phyloP scores from a whole-genome alignment of 805 yeast genomes.

The Aciculoconidium aculeatum region DNA sequence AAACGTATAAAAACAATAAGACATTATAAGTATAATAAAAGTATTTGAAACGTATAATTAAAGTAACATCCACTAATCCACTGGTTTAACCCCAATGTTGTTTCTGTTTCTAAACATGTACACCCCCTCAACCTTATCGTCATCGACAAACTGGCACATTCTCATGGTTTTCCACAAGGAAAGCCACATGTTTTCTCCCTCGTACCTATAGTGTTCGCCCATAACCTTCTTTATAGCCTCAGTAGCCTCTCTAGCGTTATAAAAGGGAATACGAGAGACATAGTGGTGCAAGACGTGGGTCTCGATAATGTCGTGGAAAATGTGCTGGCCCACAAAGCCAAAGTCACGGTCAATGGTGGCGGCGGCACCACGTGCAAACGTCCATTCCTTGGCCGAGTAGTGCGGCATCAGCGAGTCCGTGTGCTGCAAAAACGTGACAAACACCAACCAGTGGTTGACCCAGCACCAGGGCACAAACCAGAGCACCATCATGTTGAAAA shows the following conservation, averaged over 20 bases:
- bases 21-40: too few relatives aligned
- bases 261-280: slow-evolving; percentile 79
- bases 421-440: slow-evolving; percentile 81
- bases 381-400: slow-evolving; percentile 73
- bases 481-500: slow-evolving; percentile 55
- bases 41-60: too few relatives aligned
- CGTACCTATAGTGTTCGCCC: slow-evolving; percentile 72
- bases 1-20: too few relatives aligned
- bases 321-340: slow-evolving; percentile 70
- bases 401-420: slow-evolving; percentile 77
- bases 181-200: slow-evolving; percentile 69
- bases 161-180: slow-evolving; percentile 60
- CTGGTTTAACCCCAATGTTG: slow-evolving; percentile 32
- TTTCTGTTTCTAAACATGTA: slow-evolving; percentile 72
- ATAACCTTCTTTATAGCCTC: slow-evolving; percentile 75
- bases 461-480: slow-evolving; percentile 74
- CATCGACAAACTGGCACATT: slow-evolving; percentile 69
- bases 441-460: slow-evolving; percentile 88
- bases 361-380: slow-evolving; percentile 84
- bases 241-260: slow-evolving; percentile 76
- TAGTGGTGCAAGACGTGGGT: slow-evolving; percentile 87
- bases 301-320: slow-evolving; percentile 86
- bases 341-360: slow-evolving; percentile 83
- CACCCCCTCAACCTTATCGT: slow-evolving; percentile 66
- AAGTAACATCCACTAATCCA: too few relatives aligned